A percentile compares a stretch with the other conserved stretches of the same genome.
Conservation (phyloP, 2,329 filamentous ascomycete genomes). For the Paraphaeosphaeria minitans region DNA sequence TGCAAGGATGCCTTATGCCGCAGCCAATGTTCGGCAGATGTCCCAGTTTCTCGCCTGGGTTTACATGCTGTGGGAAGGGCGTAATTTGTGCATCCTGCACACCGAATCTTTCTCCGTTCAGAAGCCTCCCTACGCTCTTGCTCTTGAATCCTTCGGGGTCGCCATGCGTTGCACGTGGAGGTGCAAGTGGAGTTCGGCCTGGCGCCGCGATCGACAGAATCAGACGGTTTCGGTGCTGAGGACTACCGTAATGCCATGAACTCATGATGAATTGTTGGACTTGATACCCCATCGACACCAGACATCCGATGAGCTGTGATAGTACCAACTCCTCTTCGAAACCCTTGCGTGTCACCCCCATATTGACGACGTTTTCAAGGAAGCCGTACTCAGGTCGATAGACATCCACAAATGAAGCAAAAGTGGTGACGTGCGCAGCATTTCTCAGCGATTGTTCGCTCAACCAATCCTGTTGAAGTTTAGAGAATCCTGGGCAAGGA, state of each 20-base stretch:
- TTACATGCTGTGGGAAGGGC: conserved; percentile 65
- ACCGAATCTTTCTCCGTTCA: conserved; percentile 58
- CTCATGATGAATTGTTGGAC: conserved; percentile 70
- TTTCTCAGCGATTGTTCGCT: conserved; percentile 67
- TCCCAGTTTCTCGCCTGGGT: conserved; percentile 57
- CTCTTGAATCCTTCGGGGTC: conserved; percentile 52
- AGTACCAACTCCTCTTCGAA: conserved; percentile 67
- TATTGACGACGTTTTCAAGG: conserved; percentile 75
- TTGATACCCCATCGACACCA: conserved; percentile 81
- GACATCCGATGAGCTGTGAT: conserved; percentile 71
- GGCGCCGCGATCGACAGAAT: conserved; percentile 76
- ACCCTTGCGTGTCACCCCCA: conserved; percentile 58
- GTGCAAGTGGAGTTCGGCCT: conserved; percentile 60
- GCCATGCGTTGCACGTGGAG: conserved; percentile 67
- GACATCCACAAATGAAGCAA: conserved; percentile 74
- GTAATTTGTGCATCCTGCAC: conserved; percentile 57
- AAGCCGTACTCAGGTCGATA: conserved; percentile 76
- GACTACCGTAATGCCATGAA: conserved; percentile 69
- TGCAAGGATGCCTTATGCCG: conserved; percentile 64
- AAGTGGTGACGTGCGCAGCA: conserved; percentile 77
- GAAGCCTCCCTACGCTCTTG: conserved; percentile 57
- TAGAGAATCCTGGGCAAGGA: conserved; percentile 78
- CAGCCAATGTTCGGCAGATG: conserved; percentile 70
- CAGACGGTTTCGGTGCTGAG: conserved; percentile 69
- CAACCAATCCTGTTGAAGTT: conserved; percentile 62